A percentile compares a stretch with the other conserved stretches of the same genome.
Evolutionary conservation across 129 eudicot species (phyloP).

Genomic region (Flaveria robusta): DNA sequence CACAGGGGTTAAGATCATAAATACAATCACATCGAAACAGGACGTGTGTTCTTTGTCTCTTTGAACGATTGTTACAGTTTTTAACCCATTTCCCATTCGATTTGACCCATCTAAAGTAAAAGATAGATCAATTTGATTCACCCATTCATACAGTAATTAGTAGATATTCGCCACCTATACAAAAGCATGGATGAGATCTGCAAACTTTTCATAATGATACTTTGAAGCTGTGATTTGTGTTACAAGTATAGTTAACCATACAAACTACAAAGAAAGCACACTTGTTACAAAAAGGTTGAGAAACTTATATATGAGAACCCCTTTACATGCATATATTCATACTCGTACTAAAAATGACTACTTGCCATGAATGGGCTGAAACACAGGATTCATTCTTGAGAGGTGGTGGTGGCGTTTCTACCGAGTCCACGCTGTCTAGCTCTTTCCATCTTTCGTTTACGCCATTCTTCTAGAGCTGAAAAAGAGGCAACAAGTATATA

Average conservation of each 20-base stretch:
- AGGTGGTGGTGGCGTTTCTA: constrained; percentile 48
- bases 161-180: too few species aligned
- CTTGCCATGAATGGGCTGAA: constrained; percentile 11
- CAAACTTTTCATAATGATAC: background rate
- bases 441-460: constrained; percentile 86
- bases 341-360: background rate
- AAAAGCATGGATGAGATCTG: too few species aligned
- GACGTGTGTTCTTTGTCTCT: too few species aligned
- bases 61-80: too few species aligned
- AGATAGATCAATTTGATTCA: too few species aligned
- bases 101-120: too few species aligned
- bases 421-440: constrained; percentile 71
- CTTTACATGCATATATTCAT: constrained; percentile 18
- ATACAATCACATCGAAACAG: too few species aligned
- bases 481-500: constrained; percentile 1
- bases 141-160: too few species aligned
- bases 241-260: background rate
- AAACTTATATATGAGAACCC: constrained; percentile 2
- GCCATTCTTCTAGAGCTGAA: constrained; percentile 92
- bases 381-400: constrained; percentile 34
- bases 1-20: too few species aligned
- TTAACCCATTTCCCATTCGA: too few species aligned
- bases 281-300: constrained; percentile 10
- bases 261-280: constrained; percentile 16
- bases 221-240: background rate